Evolutionary conservation across 768 basidiomycete species (phyloP), one percentile per base, ranked within the genome.

Genomic region (Tulasnella sp.): DNA sequence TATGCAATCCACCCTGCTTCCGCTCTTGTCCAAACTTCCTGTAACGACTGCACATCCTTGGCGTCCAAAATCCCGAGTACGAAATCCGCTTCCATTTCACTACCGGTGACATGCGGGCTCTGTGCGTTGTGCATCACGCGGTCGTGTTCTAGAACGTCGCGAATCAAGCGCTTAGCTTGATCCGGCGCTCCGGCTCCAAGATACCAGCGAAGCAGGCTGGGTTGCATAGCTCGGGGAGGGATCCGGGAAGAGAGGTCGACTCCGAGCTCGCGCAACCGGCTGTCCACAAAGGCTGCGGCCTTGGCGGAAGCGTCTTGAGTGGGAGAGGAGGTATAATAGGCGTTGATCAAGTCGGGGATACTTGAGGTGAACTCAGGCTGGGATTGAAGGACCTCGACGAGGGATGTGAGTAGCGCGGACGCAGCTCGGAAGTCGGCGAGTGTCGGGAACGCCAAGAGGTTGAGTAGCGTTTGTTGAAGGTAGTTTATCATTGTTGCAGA

Each of bases 1-100:
- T 78, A 78, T 0, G 60, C 77, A 34, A n/a, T 69, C 77, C 77
- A 78, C 12, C 60, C 54, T 24, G 22, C 40, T 12, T 72, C 12
- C 44, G 77, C 77, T 41, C 77, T 48, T 24, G 7, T 64, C 77
- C 77, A 78, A 42, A 78, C 28, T 54, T 78, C 77, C 9, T 37
- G n/a, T 6, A 69, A 37, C 16, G 64, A 60, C n/a, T 22, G 28
- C 2, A 50, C 24, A n/a, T 42, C 50, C 24, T n/a, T 22, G 50
- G 28, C 60, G 9, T 22, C 58, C 77, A 69, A 37, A 22, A 78
- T 54, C 28, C 31, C 37, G 18, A 46, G 41, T 1, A 78, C 41
- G 22, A 72, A 64, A 28, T 78, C 77, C 22, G 60, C n/a, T n/a
- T 78, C 77, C 42, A 78, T 78, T 12, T 78, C 64, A 18, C 7